Base-by-base conservation (phyloP, 1,284 basidiomycete genomes). In the Meira miltonrushii region DNA sequence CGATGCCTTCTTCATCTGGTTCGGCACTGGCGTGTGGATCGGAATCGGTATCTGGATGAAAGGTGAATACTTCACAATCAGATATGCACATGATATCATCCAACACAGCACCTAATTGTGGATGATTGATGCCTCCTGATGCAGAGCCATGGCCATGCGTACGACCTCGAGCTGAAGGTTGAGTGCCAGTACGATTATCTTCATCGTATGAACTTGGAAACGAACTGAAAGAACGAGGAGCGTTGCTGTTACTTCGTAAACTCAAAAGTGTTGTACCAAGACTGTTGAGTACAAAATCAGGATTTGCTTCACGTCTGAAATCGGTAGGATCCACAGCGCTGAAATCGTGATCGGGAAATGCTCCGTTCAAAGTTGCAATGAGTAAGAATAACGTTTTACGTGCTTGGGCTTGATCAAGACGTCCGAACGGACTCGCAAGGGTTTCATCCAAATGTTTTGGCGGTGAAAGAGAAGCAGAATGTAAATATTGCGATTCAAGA, bases 341-440 rank as follows among this genome's bases (percentile, higher is more conserved):
- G 81, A 98, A 98, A 77, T 97, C 93, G 80, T 97, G 87, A 83
- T 97, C 94, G 0, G 93, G 93, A 78, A 95, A 98, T 2, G 94
- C 93, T 70, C 91, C 86, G 81, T 98, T 98, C 73, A 98, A 87
- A 2, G 92, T 93, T 13, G 92, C 89, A 71, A 98, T 96, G 75
- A 98, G 88, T 56, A 95, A 85, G 82, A 90, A 92, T 54, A 93
- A 85, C 1, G 88, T 91, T 84, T 92, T 93, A 72, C 91, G 83
- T 39, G 88, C 87, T 39, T 77, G 74, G 0, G 79, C 73, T 64
- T 80, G 74, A 64, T 82, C 81, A 54, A 82, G 76, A 8, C 78
- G 78, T 17, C 82, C 82, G 41, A 77, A 77, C 17, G 75, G 74
- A 25, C 74, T 76, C 1, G 67, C 66, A 2, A 72, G 65, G 13